Base-by-base conservation (phyloP, 2,329 filamentous ascomycete species). In the Aspergillus unguis region DNA sequence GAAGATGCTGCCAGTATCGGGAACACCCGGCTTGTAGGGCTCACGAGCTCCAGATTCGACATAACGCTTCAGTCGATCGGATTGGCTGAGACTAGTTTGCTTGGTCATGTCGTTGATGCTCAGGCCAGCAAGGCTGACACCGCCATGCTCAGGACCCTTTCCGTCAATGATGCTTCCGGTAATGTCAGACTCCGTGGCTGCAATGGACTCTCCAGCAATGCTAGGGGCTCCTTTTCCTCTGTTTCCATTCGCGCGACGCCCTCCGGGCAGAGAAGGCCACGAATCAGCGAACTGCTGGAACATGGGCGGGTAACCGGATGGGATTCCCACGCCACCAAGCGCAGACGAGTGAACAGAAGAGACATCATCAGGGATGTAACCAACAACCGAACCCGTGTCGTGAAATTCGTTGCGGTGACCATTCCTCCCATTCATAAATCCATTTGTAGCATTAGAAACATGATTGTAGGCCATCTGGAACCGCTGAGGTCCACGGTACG, bases 361-460 rank as follows among this genome's bases (percentile, higher is more conserved):
- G 37, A 96, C 91, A 70, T 99, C 94, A 65, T 99, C 94, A 2
- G 92, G 90, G 55, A 99, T 96, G 70, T 95, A 97, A 11, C 92
- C 94, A 63, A 96, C 81, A 68, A 96, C 88, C 3, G 92, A 97
- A 40, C 90, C 88, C 17, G 88, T 85, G 65, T 96, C 92, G 43
- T 80, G 80, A 61, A 80, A 84, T 50, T 85, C 78, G 32, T 75
- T 74, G 32, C 75, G 76, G 38, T 69, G 68, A 27, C 74, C 71
- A 50, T 79, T 78, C 57, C 78, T 75, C 53, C 77, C 79, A 53
- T 79, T 81, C 59, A 72, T 71, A 66, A 76, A 72, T 27, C 76
- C 76, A 51, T 77, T 78, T 17, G 80, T 80, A 72, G 83, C 80
- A 54, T 82, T 82, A 33, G 78, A 82, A 44, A 82, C 81, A 61